Evolutionary conservation across 2,329 filamentous ascomycete genomes (phyloP).

Genomic region (Xylariaceae sp.): DNA sequence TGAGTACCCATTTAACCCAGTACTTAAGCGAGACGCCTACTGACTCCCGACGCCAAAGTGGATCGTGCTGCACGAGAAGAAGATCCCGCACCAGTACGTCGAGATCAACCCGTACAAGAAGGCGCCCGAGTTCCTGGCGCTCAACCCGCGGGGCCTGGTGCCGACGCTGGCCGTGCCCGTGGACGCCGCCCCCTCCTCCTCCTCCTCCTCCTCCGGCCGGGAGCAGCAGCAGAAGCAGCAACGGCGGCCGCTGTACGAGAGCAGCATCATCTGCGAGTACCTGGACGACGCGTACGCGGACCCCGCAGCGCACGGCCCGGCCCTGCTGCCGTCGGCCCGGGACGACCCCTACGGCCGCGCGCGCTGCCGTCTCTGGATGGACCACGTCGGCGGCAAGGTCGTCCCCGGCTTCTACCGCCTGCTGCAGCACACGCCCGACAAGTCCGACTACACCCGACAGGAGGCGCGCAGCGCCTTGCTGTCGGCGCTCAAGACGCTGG

Average conservation of each 20-base stretch:
- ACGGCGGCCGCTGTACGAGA: constrained; percentile 62
- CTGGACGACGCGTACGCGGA: constrained; percentile 61
- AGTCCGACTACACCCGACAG: constrained; percentile 39
- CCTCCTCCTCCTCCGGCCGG: too few species aligned
- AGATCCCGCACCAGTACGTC: constrained; percentile 65
- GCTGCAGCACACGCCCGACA: constrained; percentile 46
- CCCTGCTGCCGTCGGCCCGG: constrained; percentile 50
- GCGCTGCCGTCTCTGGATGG: constrained; percentile 62
- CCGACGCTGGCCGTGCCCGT: constrained; percentile 55
- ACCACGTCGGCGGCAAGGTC: constrained; percentile 60
- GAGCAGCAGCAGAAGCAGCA: constrained; percentile 17
- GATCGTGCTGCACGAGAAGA: constrained; percentile 67
- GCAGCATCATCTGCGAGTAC: constrained; percentile 65
- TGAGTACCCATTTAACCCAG: too few species aligned
- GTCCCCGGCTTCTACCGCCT: constrained; percentile 62
- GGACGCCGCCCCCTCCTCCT: too few species aligned
- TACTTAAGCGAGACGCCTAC: too few species aligned
- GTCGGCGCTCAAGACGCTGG: constrained; percentile 50
- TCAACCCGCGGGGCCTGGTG: constrained; percentile 70
- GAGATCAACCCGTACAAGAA: constrained; percentile 77
- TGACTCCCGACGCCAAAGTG: too few species aligned
- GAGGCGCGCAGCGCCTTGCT: constrained; percentile 53
- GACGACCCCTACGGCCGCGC: constrained; percentile 61
- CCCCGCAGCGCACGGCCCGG: constrained; percentile 31
- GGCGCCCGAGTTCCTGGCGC: constrained; percentile 54